phyloP scores from a whole-genome alignment of 2,329 filamentous ascomycete species.

The Fusarium protoensiforme region DNA sequence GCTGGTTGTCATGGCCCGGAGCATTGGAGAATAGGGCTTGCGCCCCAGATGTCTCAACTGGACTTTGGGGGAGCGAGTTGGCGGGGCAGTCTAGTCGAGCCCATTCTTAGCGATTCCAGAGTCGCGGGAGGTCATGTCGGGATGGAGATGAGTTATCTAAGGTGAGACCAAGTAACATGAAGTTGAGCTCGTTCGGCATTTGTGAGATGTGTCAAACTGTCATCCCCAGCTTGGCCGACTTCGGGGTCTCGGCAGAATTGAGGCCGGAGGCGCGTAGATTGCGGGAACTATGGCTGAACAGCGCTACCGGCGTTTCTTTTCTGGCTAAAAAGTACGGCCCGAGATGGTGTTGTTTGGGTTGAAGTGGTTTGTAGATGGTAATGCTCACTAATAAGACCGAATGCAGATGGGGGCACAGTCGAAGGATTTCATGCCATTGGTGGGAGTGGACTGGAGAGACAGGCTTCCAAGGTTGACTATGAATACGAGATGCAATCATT shows the following conservation, averaged over 20 bases:
- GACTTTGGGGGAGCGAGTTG: slow-evolving; percentile 18
- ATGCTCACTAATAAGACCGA: not conserved
- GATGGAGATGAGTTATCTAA: slow-evolving; percentile 12
- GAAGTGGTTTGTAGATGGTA: not conserved
- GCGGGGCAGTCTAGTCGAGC: slow-evolving; percentile 2
- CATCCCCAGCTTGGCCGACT: not conserved
- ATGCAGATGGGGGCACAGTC: not conserved
- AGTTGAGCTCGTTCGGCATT: not conserved
- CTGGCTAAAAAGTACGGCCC: not conserved
- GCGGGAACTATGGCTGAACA: not conserved
- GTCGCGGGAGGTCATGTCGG: slow-evolving; percentile 16
- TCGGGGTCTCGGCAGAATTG: slow-evolving; percentile 24
- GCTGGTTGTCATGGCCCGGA: slow-evolving; percentile 14
- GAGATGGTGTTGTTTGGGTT: not conserved
- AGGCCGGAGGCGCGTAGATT: not conserved
- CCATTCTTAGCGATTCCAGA: slow-evolving; percentile 26
- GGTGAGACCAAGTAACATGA: slow-evolving; percentile 13
- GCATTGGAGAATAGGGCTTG: not conserved
- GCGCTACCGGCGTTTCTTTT: not conserved
- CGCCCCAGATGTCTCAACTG: slow-evolving; percentile 21
- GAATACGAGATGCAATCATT: not conserved
- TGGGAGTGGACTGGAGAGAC: slow-evolving; percentile 6
- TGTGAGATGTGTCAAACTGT: slow-evolving; percentile 6
- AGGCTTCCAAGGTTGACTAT: not conserved
- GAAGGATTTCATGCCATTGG: slow-evolving; percentile 7